These are phyloP conservation scores for Dioscorea cayenensis DNA, from an alignment of 116 monocot genomes.

Conservation along the genomic window DNA sequence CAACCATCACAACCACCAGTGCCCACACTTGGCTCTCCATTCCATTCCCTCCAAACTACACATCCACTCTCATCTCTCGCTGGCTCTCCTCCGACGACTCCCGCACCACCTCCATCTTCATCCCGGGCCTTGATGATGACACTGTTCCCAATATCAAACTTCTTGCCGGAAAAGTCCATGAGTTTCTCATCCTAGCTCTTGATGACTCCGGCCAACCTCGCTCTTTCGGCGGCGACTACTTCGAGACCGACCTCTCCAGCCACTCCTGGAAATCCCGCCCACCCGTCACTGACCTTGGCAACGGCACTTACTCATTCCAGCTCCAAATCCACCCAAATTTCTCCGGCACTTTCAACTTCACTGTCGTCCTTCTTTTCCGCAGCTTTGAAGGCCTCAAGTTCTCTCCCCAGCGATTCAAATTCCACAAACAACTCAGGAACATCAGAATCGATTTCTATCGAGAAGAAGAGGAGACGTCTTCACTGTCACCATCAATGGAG, in stretches of 20 bases:
- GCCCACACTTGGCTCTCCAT: constrained; percentile 22
- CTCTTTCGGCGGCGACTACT: constrained; percentile 86
- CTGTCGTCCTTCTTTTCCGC: constrained; percentile 73
- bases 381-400: constrained; percentile 68
- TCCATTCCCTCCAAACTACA: constrained; percentile 29
- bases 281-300: constrained; percentile 60
- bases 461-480: not conserved
- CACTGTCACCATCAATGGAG: constrained; percentile 2
- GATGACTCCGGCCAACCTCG: constrained; percentile 36
- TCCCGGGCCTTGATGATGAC: constrained; percentile 33
- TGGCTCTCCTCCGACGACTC: constrained; percentile 51
- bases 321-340: constrained; percentile 72
- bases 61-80: constrained; percentile 56
- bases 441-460: constrained; percentile 34
- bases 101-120: constrained; percentile 43
- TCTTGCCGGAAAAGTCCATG: constrained; percentile 34
- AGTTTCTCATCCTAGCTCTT: constrained; percentile 43
- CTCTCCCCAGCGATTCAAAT: constrained; percentile 48
- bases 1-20: no score
- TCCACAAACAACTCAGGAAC: constrained; percentile 41
- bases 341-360: constrained; percentile 55
- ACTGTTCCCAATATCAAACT: constrained; percentile 9
- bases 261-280: constrained; percentile 85
- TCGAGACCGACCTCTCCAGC: constrained; percentile 80
- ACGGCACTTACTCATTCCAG: constrained; percentile 69